phyloP scores from a whole-genome alignment of 208 protist genomes.

The Crithidia expoeki region DNA sequence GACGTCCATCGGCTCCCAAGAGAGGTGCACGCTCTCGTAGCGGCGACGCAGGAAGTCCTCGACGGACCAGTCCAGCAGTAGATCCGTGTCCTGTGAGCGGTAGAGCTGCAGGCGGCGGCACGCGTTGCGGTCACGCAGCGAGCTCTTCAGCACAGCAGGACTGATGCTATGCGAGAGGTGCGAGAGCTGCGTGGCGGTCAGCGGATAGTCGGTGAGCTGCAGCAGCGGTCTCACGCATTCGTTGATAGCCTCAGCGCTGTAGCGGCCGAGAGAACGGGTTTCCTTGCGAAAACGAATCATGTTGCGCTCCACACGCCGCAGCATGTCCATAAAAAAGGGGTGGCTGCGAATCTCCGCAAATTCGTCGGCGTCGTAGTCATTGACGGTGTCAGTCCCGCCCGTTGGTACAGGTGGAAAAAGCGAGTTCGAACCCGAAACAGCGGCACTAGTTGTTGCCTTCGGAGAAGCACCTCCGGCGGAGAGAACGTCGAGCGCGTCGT shows the following conservation, averaged over 20 bases:
- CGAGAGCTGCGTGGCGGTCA: conserved; percentile 68
- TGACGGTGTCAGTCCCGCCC: background rate
- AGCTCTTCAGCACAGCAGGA: conserved; percentile 60
- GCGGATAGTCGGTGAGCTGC: conserved; percentile 87
- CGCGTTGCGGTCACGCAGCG: conserved; percentile 55
- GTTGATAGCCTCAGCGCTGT: conserved; percentile 71
- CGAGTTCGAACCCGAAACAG: too few relatives aligned
- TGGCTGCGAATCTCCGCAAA: conserved; percentile 63
- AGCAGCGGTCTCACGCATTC: conserved; percentile 84
- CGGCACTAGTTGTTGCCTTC: background rate
- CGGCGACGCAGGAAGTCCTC: conserved; percentile 90
- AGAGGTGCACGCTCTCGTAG: conserved; percentile 91
- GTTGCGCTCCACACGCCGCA: conserved; percentile 74
- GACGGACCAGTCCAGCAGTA: conserved; percentile 86
- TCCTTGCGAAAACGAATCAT: conserved; percentile 79
- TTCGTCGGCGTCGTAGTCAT: conserved; percentile 42
- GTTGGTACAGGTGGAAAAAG: background rate
- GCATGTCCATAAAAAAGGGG: conserved; percentile 79
- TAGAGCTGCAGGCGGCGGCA: conserved; percentile 80
- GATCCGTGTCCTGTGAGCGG: conserved; percentile 75
- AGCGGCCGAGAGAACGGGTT: conserved; percentile 61
- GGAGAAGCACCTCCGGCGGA: background rate
- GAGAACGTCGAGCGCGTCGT: conserved; percentile 15
- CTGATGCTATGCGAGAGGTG: conserved; percentile 72
- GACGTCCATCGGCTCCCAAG: conserved; percentile 88